Conservation (phyloP, 495 filamentous ascomycete species). For the Tuber microsphaerosporum region DNA sequence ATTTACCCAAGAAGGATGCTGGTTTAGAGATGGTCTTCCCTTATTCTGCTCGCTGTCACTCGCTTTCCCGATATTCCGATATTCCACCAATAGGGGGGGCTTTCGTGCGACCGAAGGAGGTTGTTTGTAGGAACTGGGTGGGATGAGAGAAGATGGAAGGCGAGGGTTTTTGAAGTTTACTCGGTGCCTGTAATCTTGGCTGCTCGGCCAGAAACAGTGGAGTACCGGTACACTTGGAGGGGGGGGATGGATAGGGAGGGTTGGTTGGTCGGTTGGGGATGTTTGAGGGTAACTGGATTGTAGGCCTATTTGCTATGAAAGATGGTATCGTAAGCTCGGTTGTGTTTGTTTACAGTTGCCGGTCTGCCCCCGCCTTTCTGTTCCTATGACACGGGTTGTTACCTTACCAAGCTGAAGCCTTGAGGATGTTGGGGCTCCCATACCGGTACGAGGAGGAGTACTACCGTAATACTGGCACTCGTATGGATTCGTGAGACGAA, state of each 20-base stretch:
- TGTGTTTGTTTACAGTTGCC: neutral
- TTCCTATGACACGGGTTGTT: neutral
- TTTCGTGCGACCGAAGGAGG: neutral
- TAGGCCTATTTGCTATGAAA: neutral
- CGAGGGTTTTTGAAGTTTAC: neutral
- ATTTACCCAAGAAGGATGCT: conserved; percentile 1
- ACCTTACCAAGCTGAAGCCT: neutral
- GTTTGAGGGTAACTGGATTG: neutral
- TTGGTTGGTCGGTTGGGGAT: neutral
- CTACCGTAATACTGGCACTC: neutral
- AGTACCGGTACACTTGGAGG: neutral
- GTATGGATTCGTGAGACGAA: neutral
- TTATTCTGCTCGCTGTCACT: neutral
- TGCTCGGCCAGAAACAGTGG: neutral
- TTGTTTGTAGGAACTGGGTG: neutral
- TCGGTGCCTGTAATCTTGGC: neutral
- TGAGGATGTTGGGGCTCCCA: neutral
- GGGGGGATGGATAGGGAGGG: neutral
- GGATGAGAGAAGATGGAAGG: neutral
- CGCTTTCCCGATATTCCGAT: neutral
- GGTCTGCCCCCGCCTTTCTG: neutral
- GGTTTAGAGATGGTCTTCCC: neutral
- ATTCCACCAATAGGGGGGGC: neutral
- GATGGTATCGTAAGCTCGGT: neutral
- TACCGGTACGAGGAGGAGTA: no score